Evolutionary conservation across 805 yeast species (phyloP), one percentile per base, ranked within the genome.

Genomic region (Starmera amethionina): DNA sequence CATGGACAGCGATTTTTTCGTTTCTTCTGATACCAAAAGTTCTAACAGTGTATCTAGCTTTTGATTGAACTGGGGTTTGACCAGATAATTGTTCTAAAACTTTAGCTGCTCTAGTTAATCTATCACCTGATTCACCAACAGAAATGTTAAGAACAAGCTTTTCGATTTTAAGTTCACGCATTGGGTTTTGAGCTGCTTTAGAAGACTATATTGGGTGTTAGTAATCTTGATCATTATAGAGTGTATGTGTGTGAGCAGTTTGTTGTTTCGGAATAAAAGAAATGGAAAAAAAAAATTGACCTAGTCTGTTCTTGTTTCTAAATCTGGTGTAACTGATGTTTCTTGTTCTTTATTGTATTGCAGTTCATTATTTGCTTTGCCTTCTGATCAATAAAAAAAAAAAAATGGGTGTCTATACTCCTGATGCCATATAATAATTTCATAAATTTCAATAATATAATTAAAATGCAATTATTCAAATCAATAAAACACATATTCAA

Each of bases 71-170:
- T 71, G 98, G 98, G 64, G 98, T 93, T 79, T 93, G 98, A 89
- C 98, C 98, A 60, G 97, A 90, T 64, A 93, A 84, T 79, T 93
- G 98, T 79, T 93, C 98, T 68, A 93, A 81, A 65, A 93, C 98
- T 82, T 93, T 93, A 68, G 98, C 93, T 63, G 98, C 98, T 85
- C 98, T 90, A 79, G 98, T 93, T 73, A 93, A 87, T 83, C 97
- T 85, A 75, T 93, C 98, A 81, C 98, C 98, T 73, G 97, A 89
- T 78, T 93, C 98, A 79, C 98, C 98, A 73, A 93, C 98, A 75
- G 95, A 89, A 77, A 93, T 93, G 93, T 93, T 93, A 74, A 93
- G 85, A 74, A 93, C 97, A 74, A 93, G 83, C 78, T 93, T 93
- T 78, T 93, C 97, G 78, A 93, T 90, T 79, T 83, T 89, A 75